Base-by-base conservation (phyloP, 331 rosid genomes). In the Malus hybrid region DNA sequence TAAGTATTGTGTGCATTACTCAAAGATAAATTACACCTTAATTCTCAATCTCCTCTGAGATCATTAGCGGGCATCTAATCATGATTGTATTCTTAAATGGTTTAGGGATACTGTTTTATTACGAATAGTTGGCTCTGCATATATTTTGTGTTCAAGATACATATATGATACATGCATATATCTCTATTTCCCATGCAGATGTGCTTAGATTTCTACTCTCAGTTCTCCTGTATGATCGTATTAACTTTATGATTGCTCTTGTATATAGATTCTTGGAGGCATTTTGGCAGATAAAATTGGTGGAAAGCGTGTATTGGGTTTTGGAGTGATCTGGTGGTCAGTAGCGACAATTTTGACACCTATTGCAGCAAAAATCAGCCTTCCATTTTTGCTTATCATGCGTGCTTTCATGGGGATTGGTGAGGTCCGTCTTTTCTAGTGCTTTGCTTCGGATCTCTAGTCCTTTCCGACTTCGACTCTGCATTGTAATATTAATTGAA, bases 281-380 rank as follows among this genome's bases (percentile, higher is more conserved):
- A 93, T 93, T 74, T 93, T 96, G 98, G 98, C 98, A 63, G 98
- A 93, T 88, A 91, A 88, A 87, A 68, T 93, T 87, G 97, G 98
- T 57, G 98, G 96, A 78, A 93, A 93, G 90, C 53, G 83, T 69
- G 96, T 91, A 26, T 85, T 93, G 69, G 97, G 98, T 78, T 93
- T 93, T 70, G 97, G 98, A 74, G 98, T 93, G 61, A 78, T 89
- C 73, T 93, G 97, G 98, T 93, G 97, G 97, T 93, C 97, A 67
- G 78, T 91, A 46, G 98, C 97, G 22, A 93, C 98, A 56, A 22
- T 89, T 79, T 84, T 93, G 85, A 93, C 97, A 6, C 98, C 98
- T 63, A 88, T 93, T 76, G 98, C 97, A 39, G 97, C 96, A 81
- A 89, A 22, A 87, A 68, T 91, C 18, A 93, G 98, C 83, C 93